Conservation (phyloP, 2,329 filamentous ascomycete species). For the Neodidymelliopsis sp. region DNA sequence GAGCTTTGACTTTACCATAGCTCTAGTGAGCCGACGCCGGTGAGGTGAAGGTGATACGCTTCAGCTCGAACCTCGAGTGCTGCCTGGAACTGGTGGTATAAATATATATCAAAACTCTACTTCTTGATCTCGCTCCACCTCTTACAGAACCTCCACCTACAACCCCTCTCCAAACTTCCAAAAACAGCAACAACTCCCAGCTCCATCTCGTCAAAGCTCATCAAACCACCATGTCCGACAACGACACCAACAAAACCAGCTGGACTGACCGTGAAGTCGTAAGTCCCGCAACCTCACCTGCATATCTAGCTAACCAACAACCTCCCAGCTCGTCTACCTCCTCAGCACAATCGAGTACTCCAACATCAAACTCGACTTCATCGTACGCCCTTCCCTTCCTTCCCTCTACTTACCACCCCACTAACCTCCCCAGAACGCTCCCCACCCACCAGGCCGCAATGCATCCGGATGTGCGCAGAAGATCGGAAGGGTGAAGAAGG, state of each 20-base stretch:
- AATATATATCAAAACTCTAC: too few species aligned
- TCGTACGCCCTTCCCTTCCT: constrained; percentile 2
- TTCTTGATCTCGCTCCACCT: too few species aligned
- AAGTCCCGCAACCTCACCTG: background rate
- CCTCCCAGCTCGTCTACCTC: constrained; percentile 24
- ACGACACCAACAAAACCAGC: constrained; percentile 6
- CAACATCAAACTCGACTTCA: constrained; percentile 18
- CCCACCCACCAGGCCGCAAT: constrained; percentile 23
- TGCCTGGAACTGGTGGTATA: too few species aligned
- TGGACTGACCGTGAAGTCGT: constrained; percentile 28
- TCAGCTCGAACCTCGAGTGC: too few species aligned
- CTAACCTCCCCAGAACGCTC: constrained; percentile 20
- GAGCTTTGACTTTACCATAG: too few species aligned
- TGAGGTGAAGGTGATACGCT: too few species aligned
- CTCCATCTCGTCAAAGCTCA: background rate
- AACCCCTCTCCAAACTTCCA: too few species aligned
- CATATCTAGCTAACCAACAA: background rate
- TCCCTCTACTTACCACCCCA: background rate
- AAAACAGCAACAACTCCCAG: too few species aligned
- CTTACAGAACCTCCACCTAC: too few species aligned
- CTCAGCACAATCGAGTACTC: constrained; percentile 22
- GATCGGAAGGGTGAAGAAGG: constrained; percentile 22
- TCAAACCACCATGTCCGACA: constrained; percentile 14
- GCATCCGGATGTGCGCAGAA: constrained; percentile 28
- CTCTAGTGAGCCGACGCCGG: too few species aligned